phyloP scores from a whole-genome alignment of 176 grass and related monocot species.

The Carex cristatella region DNA sequence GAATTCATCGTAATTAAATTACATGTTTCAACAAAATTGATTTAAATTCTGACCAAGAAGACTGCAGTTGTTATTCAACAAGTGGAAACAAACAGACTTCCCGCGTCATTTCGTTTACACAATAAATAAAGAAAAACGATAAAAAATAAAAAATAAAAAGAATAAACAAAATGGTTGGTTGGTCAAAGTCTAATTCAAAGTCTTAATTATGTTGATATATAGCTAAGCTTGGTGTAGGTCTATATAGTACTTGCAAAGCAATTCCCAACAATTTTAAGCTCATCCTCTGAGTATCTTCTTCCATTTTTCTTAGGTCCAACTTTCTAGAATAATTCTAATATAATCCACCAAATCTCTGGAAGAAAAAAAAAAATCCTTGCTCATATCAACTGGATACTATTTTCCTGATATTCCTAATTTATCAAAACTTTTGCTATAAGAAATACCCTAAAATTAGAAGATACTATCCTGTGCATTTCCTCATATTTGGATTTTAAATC shows the following conservation, averaged over 20 bases:
- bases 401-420: neutral
- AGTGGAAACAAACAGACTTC: neutral
- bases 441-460: no score
- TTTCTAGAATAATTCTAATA: neutral
- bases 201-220: neutral
- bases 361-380: no score
- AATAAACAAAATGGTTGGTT: neutral
- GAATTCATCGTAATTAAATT: no score
- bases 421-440: neutral
- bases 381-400: neutral
- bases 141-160: neutral
- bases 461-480: no score
- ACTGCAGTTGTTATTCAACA: neutral
- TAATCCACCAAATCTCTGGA: neutral
- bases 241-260: neutral
- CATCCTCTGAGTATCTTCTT: neutral
- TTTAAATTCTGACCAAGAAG: no score
- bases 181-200: slow-evolving; percentile 13
- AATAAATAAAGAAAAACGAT: neutral
- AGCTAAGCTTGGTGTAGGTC: neutral
- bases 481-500: no score
- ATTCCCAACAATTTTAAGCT: neutral
- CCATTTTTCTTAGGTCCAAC: neutral
- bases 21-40: no score
- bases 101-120: neutral